Conservation (phyloP, 176 grass and related monocot genomes). For the Thalia dealbata region DNA sequence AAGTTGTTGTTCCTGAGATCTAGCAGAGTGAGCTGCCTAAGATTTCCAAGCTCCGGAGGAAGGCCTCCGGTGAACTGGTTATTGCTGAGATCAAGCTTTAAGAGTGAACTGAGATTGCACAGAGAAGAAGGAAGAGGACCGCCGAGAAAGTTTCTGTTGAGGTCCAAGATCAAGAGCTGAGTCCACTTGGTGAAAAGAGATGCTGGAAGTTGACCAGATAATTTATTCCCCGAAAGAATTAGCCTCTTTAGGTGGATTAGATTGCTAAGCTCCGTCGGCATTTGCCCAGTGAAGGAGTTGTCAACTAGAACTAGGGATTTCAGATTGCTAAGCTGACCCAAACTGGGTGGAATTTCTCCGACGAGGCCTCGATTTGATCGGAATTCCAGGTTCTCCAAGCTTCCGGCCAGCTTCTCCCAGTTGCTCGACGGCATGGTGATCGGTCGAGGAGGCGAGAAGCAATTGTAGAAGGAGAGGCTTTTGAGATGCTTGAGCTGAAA, state of each 20-base stretch:
- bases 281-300: constrained; percentile 44
- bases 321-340: constrained; percentile 50
- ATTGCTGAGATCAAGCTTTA: constrained; percentile 80
- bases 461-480: constrained; percentile 58
- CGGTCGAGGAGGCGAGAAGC: constrained; percentile 43
- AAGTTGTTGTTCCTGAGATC: constrained; percentile 88
- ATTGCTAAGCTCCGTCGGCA: constrained; percentile 43
- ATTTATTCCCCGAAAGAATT: constrained; percentile 55
- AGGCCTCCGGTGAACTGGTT: constrained; percentile 43
- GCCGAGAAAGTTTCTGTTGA: constrained; percentile 37
- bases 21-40: constrained; percentile 46
- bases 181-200: constrained; percentile 39
- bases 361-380: constrained; percentile 51
- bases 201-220: constrained; percentile 49
- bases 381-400: constrained; percentile 61
- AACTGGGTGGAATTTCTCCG: constrained; percentile 32
- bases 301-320: constrained; percentile 67
- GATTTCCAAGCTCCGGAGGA: constrained; percentile 40
- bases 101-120: constrained; percentile 47
- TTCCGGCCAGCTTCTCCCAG: constrained; percentile 57
- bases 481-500: constrained; percentile 70
- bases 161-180: constrained; percentile 46
- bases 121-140: constrained; percentile 55
- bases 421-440: constrained; percentile 27
- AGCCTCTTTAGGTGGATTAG: constrained; percentile 44